Conservation (phyloP, 306 rosid species). For the Canavalia ensiformis region DNA sequence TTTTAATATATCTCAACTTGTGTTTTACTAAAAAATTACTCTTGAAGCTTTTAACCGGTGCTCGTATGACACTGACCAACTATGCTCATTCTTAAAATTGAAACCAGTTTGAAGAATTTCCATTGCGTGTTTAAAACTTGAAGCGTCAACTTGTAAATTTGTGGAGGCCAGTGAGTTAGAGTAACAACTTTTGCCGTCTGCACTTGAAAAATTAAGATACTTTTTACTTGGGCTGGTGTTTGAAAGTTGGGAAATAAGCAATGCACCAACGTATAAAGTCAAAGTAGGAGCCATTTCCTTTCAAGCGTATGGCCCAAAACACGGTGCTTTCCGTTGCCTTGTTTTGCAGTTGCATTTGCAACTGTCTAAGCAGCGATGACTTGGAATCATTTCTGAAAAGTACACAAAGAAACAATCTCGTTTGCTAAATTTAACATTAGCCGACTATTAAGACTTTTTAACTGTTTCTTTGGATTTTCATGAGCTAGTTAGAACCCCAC, state of each 20-base stretch:
- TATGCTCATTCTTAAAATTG: not conserved
- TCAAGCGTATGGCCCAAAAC: slow-evolving; percentile 10
- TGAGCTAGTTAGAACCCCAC: not conserved
- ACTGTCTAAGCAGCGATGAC: slow-evolving; percentile 33
- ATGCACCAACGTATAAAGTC: slow-evolving; percentile 45
- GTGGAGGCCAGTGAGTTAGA: slow-evolving; percentile 18
- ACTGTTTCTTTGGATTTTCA: slow-evolving; percentile 21
- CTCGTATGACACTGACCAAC: too few relatives aligned
- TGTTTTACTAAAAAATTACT: too few relatives aligned
- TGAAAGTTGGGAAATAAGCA: slow-evolving; percentile 33
- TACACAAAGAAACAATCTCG: not conserved
- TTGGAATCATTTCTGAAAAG: slow-evolving; percentile 27
- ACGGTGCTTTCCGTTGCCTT: slow-evolving; percentile 36
- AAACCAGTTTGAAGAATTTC: not conserved
- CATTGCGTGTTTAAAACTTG: not conserved
- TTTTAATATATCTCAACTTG: too few relatives aligned
- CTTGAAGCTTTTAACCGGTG: too few relatives aligned
- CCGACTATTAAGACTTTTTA: slow-evolving; percentile 37
- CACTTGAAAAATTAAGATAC: not conserved
- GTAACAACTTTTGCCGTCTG: slow-evolving; percentile 4
- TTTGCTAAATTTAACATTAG: slow-evolving; percentile 27
- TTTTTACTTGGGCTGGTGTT: slow-evolving; percentile 38
- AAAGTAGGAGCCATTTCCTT: slow-evolving; percentile 42
- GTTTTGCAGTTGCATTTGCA: not conserved
- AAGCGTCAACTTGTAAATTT: not conserved